Evolutionary conservation across 192 early-diverging fungal genomes (phyloP).

Genomic region (Coemansia sp.): DNA sequence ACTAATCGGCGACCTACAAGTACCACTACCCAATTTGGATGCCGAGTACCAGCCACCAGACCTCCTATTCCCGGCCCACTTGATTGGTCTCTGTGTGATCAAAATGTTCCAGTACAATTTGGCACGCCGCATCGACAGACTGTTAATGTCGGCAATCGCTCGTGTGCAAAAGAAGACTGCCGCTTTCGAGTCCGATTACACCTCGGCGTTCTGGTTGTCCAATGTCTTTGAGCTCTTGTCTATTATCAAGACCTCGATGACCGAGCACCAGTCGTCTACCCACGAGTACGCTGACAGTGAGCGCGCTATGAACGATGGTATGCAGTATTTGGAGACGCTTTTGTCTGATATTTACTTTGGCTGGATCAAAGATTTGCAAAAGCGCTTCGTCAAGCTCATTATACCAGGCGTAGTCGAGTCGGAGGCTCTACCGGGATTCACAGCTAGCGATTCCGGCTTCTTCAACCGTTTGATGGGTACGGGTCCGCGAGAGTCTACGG

Average conservation of each 20-base stretch:
- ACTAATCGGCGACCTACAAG: conserved; percentile 85
- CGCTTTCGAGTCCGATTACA: conserved; percentile 55
- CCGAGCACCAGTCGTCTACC: conserved; percentile 69
- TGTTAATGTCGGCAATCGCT: conserved; percentile 88
- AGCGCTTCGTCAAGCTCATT: conserved; percentile 90
- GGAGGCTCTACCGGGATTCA: conserved; percentile 93
- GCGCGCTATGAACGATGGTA: conserved; percentile 81
- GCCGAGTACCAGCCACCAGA: conserved; percentile 68
- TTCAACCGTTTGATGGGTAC: conserved; percentile 88
- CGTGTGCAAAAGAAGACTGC: conserved; percentile 76
- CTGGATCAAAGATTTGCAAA: conserved; percentile 98
- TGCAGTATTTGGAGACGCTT: conserved; percentile 88
- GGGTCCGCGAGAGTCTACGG: conserved; percentile 68
- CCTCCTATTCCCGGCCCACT: conserved; percentile 94
- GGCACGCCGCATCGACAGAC: conserved; percentile 75
- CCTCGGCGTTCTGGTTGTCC: conserved; percentile 94
- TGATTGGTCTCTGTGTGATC: conserved; percentile 82
- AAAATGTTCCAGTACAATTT: conserved; percentile 89
- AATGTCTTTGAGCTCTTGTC: conserved; percentile 96
- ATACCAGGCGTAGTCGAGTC: conserved; percentile 96
- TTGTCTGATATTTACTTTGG: conserved; percentile 96
- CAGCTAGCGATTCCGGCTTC: conserved; percentile 88
- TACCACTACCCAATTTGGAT: conserved; percentile 81
- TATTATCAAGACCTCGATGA: conserved; percentile 77
- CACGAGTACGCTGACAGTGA: conserved; percentile 70